These are phyloP conservation scores for Acacia concinna DNA, from an alignment of 331 rosid species.

Conservation along the genomic window DNA sequence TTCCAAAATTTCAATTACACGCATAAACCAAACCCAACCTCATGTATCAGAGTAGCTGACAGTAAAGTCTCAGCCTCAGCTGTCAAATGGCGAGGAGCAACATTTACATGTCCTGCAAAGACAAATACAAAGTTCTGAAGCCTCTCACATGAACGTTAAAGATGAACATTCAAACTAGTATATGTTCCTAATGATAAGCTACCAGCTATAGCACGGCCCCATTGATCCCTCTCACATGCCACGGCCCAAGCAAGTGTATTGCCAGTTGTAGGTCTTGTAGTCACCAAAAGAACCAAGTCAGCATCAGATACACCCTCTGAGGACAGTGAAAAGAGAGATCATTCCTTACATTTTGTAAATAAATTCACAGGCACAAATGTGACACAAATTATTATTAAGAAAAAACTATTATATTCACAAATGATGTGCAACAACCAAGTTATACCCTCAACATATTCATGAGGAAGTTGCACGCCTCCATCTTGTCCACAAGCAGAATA, in stretches of 20 bases:
- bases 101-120: slow-evolving; percentile 84
- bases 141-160: slow-evolving; percentile 22
- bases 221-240: slow-evolving; percentile 99
- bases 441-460: slow-evolving; percentile 86
- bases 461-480: slow-evolving; percentile 98
- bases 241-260: slow-evolving; percentile 99
- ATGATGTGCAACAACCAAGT: slow-evolving; percentile 20
- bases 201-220: slow-evolving; percentile 99
- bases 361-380: slow-evolving; percentile 15
- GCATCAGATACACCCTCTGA: slow-evolving; percentile 90
- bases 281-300: slow-evolving; percentile 94
- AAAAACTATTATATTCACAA: slow-evolving; percentile 14
- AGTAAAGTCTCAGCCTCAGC: slow-evolving; percentile 97
- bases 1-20: slow-evolving; percentile 12
- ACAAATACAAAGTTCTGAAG: slow-evolving; percentile 14
- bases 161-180: slow-evolving; percentile 10
- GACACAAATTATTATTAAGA: not conserved
- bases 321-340: slow-evolving; percentile 31
- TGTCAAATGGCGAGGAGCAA: slow-evolving; percentile 98
- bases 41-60: slow-evolving; percentile 94
- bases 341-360: not conserved
- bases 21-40: slow-evolving; percentile 44
- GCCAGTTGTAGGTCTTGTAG: slow-evolving; percentile 98
- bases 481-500: slow-evolving; percentile 99
- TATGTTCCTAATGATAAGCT: slow-evolving; percentile 27